Base-by-base conservation (phyloP, 768 basidiomycete species). In the Russula sp. region DNA sequence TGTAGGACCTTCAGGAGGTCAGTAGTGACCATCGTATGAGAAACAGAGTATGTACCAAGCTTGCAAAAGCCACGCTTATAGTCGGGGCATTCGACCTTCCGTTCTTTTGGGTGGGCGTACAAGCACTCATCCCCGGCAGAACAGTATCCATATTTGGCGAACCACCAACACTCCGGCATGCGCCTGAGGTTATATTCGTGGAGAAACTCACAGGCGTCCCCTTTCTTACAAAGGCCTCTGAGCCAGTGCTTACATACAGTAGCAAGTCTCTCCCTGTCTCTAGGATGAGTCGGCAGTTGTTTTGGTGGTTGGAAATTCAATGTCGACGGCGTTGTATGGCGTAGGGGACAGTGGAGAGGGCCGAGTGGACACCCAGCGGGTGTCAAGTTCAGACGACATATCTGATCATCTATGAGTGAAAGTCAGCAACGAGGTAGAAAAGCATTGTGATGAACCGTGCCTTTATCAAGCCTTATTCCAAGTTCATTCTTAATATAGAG, bases 91-190 rank as follows among this genome's bases (percentile, higher is more conserved):
- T 96, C 94, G 4, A 91, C 84, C 60, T 85, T 83, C 54, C 94
- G 82, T 74, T 94, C 92, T 72, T 93, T 92, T 13, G 93, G 93
- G 71, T 96, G 93, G 16, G 92, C 91, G 72, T 98, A 99, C 67
- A 99, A 78, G 72, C 97, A 99, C 74, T 98, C 95, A 68, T 96
- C 94, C 59, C 97, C 96, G 20, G 94, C 88, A 29, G 92, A 91
- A 73, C 97, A 98, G 74, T 94, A 98, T 16, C 97, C 97, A 69
- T 93, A 95, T 73, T 96, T 97, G 55, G 92, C 92, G 73, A 86
- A 98, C 94, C 94, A 98, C 88, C 93, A 97, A 70, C 97, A 98
- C 72, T 98, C 93, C 7, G 97, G 97, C 95, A 98, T 98, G 63
- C 92, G 87, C 61, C 97, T 78, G 54, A 99, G 81, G 72, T 98